Evolutionary conservation across 1,139 yeast genomes (phyloP), one percentile per base, ranked within the genome.

Genomic region (Yamadazyma atlantica): DNA sequence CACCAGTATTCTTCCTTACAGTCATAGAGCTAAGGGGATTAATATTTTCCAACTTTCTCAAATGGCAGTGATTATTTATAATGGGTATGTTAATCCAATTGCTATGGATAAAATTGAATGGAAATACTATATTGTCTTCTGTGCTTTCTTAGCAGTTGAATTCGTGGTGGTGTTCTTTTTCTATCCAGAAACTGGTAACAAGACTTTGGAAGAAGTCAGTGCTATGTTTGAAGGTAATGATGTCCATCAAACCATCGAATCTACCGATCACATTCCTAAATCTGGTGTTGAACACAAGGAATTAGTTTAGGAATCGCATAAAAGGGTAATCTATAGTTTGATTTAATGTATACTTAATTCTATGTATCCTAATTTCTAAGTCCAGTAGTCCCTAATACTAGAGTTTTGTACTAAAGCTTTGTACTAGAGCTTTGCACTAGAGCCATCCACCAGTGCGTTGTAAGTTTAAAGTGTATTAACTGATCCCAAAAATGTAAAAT

Each of bases 41-140:
- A 64, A 64, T 41, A 49, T 67, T 41, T 52, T 52, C 48, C 50
- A 58, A 33, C 44, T 62, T 21, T 49, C 60, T 19, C 62, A 56
- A 40, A 59, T 59, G 35, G 14, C 51, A 19, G 44, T 48, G 12
- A 38, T 50, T 28, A 28, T 54, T 23, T 57, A 48, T 40, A 57
- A 58, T 33, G 58, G 76, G 26, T 78, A 68, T 52, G 80, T 76
- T 36, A 76, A 76, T 50, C 75, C 82, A 6, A 68, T 78, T 51
- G 84, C 81, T 16, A 69, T 79, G 76, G 78, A 69, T 40, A 71
- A 71, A 27, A 72, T 77, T 46, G 66, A 64, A 25, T 78, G 82
- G 82, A 76, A 74, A 50, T 78, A 76, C 59, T 79, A 78, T 54
- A 75, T 78, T 46, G 79, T 78, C 3, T 77, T 51, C 51, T 60